Base-by-base conservation (phyloP, 305 asterid species). In the Petunia hybrid region DNA sequence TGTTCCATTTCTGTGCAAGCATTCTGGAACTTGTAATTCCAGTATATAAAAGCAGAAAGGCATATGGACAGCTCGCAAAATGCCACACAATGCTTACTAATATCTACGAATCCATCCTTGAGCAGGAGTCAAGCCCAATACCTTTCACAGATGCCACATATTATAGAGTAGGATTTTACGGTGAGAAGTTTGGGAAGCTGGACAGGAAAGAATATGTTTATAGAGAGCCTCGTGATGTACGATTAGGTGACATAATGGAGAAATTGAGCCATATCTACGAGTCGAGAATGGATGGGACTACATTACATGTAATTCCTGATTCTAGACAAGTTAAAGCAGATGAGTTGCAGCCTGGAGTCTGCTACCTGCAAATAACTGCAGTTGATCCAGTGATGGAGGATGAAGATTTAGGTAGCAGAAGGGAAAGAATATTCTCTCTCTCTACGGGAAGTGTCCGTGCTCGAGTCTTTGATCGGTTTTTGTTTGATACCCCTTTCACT, bases 341-440 rank as follows among this genome's bases (percentile, higher is more conserved):
- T 71, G 99, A 97, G 87, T 90, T 94, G 89, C 97, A 92, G 90
- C 85, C 93, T 46, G 97, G 91, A 71, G 98, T 87, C 76, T 94
- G 98, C 89, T 94, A 97, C 89, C 91, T 97, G 77, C 99, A 97
- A 92, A 97, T 97, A 83, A 97, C 99, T 60, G 99, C 99, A 31
- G 99, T 93, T 64, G 99, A 97, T 87, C 95, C 99, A 0, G 99
- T 97, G 39, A 94, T 93, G 98, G 98, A 97, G 86, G 99, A 97
- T 74, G 99, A 97, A 90, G 99, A 97, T 83, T 87, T 97, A 85
- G 99, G 99, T 81, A 97, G 99, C 89, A 87, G 99, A 82, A 88
- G 97, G 83, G 99, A 97, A 90, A 90, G 99, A 82, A 93, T 95
- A 87, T 93, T 97, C 80, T 92, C 97, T 8, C 97, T 94, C 3